Evolutionary conservation across 331 rosid genomes (phyloP).

Genomic region (Acacia concinna): DNA sequence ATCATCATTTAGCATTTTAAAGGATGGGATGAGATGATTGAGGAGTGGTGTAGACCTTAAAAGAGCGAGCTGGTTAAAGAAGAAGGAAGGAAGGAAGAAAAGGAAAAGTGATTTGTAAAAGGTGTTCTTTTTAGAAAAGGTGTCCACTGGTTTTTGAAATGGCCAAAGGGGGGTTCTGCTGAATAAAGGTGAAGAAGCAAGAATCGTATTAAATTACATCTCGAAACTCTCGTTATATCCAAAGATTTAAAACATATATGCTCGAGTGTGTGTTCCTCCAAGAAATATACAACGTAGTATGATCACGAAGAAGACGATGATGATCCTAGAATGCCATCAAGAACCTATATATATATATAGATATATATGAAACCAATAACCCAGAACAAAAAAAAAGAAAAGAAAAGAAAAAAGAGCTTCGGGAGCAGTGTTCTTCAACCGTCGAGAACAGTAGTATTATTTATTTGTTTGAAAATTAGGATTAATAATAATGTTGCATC

Average conservation of each 20-base stretch:
- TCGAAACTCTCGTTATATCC: not conserved
- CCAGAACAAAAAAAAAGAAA: not conserved
- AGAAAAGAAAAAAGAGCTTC: not conserved
- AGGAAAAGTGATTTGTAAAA: slow-evolving; percentile 38
- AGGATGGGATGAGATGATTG: not conserved
- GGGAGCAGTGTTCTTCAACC: slow-evolving; percentile 1
- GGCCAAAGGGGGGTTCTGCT: slow-evolving; percentile 40
- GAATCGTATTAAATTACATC: slow-evolving; percentile 29
- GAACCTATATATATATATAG: not conserved
- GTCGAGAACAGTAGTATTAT: not conserved
- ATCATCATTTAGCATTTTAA: not conserved
- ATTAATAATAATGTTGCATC: slow-evolving; percentile 3
- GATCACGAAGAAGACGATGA: slow-evolving; percentile 16
- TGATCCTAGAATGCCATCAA: slow-evolving; percentile 23
- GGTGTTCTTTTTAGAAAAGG: slow-evolving; percentile 32
- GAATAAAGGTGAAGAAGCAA: slow-evolving; percentile 29
- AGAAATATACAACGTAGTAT: slow-evolving; percentile 27
- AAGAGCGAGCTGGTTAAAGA: not conserved
- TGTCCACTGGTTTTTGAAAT: slow-evolving; percentile 36
- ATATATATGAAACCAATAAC: not conserved
- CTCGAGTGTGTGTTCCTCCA: slow-evolving; percentile 9
- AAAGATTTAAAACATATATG: slow-evolving; percentile 2
- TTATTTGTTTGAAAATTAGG: not conserved
- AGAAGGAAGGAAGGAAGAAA: slow-evolving; percentile 9
- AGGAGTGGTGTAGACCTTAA: not conserved